These are phyloP conservation scores for Hypoxylon sp. DNA, from an alignment of 2,329 filamentous ascomycete species.

Conservation along the genomic window DNA sequence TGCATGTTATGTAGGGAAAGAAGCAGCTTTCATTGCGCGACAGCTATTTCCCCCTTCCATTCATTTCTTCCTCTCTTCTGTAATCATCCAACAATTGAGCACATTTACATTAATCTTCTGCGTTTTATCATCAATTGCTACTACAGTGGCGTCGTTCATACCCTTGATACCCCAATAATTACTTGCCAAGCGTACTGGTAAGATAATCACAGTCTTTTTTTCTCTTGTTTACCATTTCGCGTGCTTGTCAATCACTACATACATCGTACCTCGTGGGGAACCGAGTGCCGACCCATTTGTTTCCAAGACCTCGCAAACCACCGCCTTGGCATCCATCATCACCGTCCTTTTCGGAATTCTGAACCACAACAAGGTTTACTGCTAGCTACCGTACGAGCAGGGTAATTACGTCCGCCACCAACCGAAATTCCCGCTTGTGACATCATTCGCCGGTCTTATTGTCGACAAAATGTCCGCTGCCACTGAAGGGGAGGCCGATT, in stretches of 20 bases:
- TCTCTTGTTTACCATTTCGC: constrained; percentile 33
- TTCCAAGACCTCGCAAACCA: constrained; percentile 16
- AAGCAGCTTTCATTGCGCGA: constrained; percentile 17
- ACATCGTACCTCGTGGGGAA: constrained; percentile 28
- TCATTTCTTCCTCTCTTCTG: constrained; percentile 11
- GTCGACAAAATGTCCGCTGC: constrained; percentile 21
- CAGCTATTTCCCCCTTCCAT: not conserved
- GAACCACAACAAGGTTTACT: constrained; percentile 27
- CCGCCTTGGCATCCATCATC: constrained; percentile 38
- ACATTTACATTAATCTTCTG: not conserved
- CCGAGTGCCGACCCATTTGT: constrained; percentile 23
- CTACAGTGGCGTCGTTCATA: constrained; percentile 2
- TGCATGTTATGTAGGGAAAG: constrained; percentile 1
- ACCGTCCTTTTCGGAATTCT: constrained; percentile 19
- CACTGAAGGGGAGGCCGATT: constrained; percentile 19
- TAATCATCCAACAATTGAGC: constrained; percentile 9
- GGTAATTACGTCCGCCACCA: constrained; percentile 11
- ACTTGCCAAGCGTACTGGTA: constrained; percentile 25
- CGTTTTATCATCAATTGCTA: constrained; percentile 5
- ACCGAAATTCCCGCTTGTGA: constrained; percentile 18
- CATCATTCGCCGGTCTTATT: constrained; percentile 16
- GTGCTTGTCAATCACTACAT: not conserved
- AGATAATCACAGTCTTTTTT: constrained; percentile 13
- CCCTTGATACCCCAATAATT: constrained; percentile 2
- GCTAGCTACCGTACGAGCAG: constrained; percentile 14